Evolutionary conservation across 139 green algal genomes (phyloP).

Genomic region (Haematococcus lacustris): DNA sequence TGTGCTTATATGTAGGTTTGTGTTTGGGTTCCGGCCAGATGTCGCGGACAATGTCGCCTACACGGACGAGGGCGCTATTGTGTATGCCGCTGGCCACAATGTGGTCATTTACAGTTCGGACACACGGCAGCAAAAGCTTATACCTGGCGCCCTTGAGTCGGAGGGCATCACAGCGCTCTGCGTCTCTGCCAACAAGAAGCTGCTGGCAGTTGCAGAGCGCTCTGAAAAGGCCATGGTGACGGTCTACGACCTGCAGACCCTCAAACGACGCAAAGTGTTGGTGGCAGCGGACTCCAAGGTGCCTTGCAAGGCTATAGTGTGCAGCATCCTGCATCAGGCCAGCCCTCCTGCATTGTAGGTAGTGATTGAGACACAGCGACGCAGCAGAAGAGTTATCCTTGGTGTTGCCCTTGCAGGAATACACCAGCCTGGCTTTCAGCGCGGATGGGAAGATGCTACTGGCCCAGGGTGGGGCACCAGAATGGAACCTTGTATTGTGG

Average conservation of each 20-base stretch:
- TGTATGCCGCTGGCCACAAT: conserved; percentile 73
- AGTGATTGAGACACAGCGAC: too few species aligned
- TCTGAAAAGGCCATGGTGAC: conserved; percentile 70
- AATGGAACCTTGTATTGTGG: conserved; percentile 87
- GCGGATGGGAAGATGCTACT: conserved; percentile 73
- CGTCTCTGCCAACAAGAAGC: conserved; percentile 58
- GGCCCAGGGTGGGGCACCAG: conserved; percentile 69
- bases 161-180: conserved; percentile 71
- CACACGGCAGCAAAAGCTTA: conserved; percentile 52
- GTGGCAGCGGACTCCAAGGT: conserved; percentile 64
- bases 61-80: conserved; percentile 63
- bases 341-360: too few species aligned
- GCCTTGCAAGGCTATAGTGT: neutral
- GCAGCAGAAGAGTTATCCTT: too few species aligned
- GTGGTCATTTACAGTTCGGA: conserved; percentile 71
- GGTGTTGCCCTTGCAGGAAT: conserved; percentile 48
- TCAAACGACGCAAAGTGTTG: conserved; percentile 82
- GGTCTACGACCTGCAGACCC: conserved; percentile 79
- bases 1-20: conserved; percentile 48
- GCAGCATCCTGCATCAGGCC: too few species aligned
- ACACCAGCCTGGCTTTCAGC: conserved; percentile 77
- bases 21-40: conserved; percentile 69
- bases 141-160: conserved; percentile 54
- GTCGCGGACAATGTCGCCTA: conserved; percentile 66
- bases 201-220: conserved; percentile 74